phyloP scores from a whole-genome alignment of 2,329 filamentous ascomycete species.

The Venturia pyrina region DNA sequence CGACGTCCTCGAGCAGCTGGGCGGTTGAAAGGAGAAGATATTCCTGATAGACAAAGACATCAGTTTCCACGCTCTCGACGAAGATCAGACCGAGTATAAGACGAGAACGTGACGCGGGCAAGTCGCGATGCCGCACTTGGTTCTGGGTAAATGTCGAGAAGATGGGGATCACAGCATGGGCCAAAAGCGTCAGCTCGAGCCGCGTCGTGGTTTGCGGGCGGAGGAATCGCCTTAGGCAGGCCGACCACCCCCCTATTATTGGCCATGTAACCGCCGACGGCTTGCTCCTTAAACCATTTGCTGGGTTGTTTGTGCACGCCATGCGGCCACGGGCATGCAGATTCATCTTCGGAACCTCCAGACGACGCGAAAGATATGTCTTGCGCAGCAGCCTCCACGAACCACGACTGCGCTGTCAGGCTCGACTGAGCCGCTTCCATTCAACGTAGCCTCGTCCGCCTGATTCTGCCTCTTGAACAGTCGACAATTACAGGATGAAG shows the following conservation, averaged over 20 bases:
- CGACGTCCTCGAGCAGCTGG: not conserved
- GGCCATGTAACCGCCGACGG: constrained; percentile 3
- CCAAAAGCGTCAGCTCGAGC: constrained; percentile 3
- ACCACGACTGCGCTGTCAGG: not conserved
- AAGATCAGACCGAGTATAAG: constrained; percentile 4
- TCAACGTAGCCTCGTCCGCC: not conserved
- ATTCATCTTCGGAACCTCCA: not conserved
- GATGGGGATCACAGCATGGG: not conserved
- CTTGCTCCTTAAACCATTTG: not conserved
- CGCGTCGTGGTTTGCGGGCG: not conserved
- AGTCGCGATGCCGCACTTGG: not conserved
- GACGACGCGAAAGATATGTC: not conserved
- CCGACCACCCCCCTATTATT: not conserved
- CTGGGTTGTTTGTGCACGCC: not conserved
- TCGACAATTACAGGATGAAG: not conserved
- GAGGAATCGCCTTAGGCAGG: not conserved
- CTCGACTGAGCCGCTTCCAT: not conserved
- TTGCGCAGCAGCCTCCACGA: not conserved
- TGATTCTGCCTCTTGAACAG: not conserved
- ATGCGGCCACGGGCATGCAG: not conserved
- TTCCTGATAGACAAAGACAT: no score
- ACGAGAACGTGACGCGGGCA: not conserved
- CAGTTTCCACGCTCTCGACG: not conserved
- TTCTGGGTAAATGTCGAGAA: not conserved
- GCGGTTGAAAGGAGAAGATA: not conserved